Evolutionary conservation across 78 protist species (phyloP).

Genomic region (Thecamonas trahens): DNA sequence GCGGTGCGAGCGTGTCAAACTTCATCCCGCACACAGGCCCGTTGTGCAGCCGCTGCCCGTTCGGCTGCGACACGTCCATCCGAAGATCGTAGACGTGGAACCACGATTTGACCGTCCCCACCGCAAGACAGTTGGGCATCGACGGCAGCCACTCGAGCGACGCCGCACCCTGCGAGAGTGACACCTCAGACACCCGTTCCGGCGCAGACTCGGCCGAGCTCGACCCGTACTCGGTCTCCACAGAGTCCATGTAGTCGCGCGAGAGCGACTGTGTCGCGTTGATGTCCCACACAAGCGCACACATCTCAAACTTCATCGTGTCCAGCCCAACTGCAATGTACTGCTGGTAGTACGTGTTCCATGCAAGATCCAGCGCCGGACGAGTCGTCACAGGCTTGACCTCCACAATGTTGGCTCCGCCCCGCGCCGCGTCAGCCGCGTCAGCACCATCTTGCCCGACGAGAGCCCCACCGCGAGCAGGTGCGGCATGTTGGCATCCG

Average conservation of each 20-base stretch:
- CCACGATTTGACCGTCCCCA: conserved; percentile 2
- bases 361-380: neutral
- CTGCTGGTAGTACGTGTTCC: neutral
- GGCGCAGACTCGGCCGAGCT: neutral
- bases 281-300: neutral
- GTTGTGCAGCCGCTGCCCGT: neutral
- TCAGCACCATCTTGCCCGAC: neutral
- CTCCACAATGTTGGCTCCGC: neutral
- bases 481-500: neutral
- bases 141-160: neutral
- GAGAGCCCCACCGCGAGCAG: neutral
- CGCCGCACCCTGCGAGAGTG: neutral
- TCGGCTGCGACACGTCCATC: neutral
- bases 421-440: neutral
- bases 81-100: conserved; percentile 6
- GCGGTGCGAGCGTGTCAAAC: neutral
- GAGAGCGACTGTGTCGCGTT: neutral
- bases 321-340: neutral
- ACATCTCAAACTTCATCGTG: neutral
- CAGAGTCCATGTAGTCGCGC: neutral
- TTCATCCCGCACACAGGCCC: neutral
- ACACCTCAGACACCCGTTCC: neutral
- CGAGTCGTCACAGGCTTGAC: neutral
- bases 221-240: neutral
- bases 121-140: neutral